Percentiles rank a stretch among this genome's conserved stretches.
Evolutionary conservation across 306 rosid species (phyloP).

Genomic region (Corylus avellana): DNA sequence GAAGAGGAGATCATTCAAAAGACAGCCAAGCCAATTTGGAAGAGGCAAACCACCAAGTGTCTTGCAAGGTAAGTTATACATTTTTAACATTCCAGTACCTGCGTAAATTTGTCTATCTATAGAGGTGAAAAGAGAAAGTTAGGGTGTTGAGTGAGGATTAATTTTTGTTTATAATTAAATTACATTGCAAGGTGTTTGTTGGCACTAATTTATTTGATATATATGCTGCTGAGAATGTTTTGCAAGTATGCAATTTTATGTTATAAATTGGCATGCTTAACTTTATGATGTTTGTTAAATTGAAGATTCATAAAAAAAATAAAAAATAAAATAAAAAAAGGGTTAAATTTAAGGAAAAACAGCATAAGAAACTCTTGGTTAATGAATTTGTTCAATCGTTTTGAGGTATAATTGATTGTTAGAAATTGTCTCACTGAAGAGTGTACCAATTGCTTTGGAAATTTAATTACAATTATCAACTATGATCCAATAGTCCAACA

Average conservation of each 20-base stretch:
- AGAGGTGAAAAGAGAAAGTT: background rate
- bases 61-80: constrained; percentile 49
- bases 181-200: background rate
- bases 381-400: background rate
- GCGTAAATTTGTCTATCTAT: background rate
- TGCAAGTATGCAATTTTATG: background rate
- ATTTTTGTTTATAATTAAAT: background rate
- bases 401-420: background rate
- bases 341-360: background rate
- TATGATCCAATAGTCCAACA: background rate
- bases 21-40: constrained; percentile 61
- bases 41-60: constrained; percentile 50
- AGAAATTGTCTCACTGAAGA: background rate
- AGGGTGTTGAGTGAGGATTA: background rate
- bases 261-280: background rate
- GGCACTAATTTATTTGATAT: background rate
- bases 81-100: background rate
- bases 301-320: background rate
- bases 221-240: background rate
- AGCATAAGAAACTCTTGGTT: background rate
- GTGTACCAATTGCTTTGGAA: background rate
- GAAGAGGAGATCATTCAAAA: constrained; percentile 67
- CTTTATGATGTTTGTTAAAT: background rate
- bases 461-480: background rate
- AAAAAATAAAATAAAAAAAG: too few relatives aligned